Conservation (phyloP, 441 rosid genomes). For the Populus tomentosa region DNA sequence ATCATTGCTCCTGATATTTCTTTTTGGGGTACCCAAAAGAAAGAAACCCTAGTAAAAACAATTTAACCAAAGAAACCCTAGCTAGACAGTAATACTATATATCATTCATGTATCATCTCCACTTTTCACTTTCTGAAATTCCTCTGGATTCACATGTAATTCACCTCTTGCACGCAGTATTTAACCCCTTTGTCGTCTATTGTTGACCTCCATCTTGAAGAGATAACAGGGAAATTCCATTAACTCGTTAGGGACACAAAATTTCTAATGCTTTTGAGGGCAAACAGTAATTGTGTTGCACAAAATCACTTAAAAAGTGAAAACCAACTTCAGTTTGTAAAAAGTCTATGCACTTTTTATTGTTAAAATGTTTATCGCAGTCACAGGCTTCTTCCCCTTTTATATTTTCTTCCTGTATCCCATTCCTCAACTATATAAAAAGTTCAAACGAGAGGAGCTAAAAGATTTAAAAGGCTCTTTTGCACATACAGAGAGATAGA, state of each 20-base stretch:
- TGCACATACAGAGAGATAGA: not conserved
- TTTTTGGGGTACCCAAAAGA: constrained; percentile 25
- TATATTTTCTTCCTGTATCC: not conserved
- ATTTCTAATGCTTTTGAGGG: constrained; percentile 27
- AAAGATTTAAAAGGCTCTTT: not conserved
- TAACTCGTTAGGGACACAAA: constrained; percentile 9
- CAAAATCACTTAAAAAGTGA: constrained; percentile 3
- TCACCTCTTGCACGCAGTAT: not conserved
- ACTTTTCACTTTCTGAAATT: not conserved
- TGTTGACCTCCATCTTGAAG: constrained; percentile 21
- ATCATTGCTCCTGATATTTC: constrained; percentile 58
- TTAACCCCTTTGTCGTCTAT: constrained; percentile 28
- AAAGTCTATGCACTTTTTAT: not conserved
- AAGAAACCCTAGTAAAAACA: constrained; percentile 4
- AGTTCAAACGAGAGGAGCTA: not conserved
- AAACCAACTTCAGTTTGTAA: constrained; percentile 11
- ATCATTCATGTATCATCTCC: constrained; percentile 27
- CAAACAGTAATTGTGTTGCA: constrained; percentile 23
- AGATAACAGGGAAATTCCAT: constrained; percentile 25
- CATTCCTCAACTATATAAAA: not conserved
- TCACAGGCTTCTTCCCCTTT: not conserved
- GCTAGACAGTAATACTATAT: not conserved
- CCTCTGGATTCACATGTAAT: not conserved
- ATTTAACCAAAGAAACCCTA: constrained; percentile 11
- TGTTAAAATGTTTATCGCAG: not conserved